Evolutionary conservation across 1,284 basidiomycete species (phyloP).

Genomic region (Erythrobasidium hasegawianum): DNA sequence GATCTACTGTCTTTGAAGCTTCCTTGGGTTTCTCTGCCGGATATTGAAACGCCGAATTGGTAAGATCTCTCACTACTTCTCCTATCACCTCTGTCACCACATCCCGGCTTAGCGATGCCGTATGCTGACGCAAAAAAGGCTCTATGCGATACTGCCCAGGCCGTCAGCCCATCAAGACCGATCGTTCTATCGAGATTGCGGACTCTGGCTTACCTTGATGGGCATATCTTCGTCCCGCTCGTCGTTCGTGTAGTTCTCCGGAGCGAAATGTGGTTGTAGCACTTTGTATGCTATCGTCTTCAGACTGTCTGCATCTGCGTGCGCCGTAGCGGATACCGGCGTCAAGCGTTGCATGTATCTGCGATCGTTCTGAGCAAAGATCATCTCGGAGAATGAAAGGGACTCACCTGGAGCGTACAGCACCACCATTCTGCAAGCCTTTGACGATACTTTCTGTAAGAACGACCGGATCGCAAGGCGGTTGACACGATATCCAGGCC

Average conservation of each 20-base stretch:
- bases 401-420: conserved; percentile 62
- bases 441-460: conserved; percentile 63
- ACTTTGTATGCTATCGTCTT: conserved; percentile 26
- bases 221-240: conserved; percentile 13
- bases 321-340: conserved; percentile 25
- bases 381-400: not conserved
- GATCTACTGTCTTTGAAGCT: no score
- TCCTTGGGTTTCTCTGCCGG: no score
- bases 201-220: conserved; percentile 4
- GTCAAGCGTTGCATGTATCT: conserved; percentile 29
- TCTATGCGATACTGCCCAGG: conserved; percentile 31
- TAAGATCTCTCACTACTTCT: conserved; percentile 27
- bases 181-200: no score
- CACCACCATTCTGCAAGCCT: conserved; percentile 60
- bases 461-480: conserved; percentile 68
- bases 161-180: no score
- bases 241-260: conserved; percentile 14
- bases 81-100: conserved; percentile 14
- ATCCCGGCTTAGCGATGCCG: conserved; percentile 12
- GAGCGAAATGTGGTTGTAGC: conserved; percentile 23
- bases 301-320: conserved; percentile 27
- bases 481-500: conserved; percentile 69
- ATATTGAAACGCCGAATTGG: conserved; percentile 25
- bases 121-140: conserved; percentile 24
- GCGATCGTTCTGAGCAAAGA: not conserved